Conservation (phyloP, 768 basidiomycete genomes). For the Tulasnella sp. region DNA sequence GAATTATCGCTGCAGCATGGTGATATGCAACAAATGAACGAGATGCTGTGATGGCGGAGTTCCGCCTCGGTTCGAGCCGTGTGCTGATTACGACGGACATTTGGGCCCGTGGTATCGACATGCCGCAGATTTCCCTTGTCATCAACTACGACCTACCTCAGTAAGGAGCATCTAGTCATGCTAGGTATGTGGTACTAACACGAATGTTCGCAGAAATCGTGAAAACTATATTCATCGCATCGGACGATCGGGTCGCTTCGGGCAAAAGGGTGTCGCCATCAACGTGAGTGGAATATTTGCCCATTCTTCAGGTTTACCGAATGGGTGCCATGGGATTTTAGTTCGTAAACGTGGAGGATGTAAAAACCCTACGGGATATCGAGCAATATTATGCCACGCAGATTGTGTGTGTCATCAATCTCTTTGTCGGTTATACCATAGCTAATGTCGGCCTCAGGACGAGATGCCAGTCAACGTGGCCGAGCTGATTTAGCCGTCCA, state of each 20-base stretch:
- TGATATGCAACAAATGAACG: constrained; percentile 92
- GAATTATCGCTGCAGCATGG: constrained; percentile 43
- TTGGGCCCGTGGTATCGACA: constrained; percentile 97
- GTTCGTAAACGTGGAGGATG: constrained; percentile 91
- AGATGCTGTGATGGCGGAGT: constrained; percentile 94
- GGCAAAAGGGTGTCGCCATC: constrained; percentile 97
- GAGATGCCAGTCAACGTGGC: constrained; percentile 99
- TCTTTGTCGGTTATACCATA: not conserved
- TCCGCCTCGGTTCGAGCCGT: constrained; percentile 60
- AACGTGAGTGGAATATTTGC: constrained; percentile 48
- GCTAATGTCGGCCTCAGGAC: constrained; percentile 44
- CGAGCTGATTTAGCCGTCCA: constrained; percentile 77
- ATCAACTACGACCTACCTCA: constrained; percentile 95
- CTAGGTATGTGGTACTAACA: constrained; percentile 3
- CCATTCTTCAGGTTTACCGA: not conserved
- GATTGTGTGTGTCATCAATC: constrained; percentile 44
- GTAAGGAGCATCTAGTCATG: constrained; percentile 37
- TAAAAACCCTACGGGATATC: constrained; percentile 91
- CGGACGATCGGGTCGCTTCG: constrained; percentile 96
- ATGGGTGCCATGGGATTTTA: no score
- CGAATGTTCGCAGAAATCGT: constrained; percentile 51
- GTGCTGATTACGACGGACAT: constrained; percentile 94
- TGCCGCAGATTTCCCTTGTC: constrained; percentile 93
- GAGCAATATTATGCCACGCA: constrained; percentile 96
- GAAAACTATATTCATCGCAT: constrained; percentile 99